Evolutionary conservation across 2,329 filamentous ascomycete genomes (phyloP), one percentile per base, ranked within the genome.

Genomic region (Ophiocordyceps sinensis): DNA sequence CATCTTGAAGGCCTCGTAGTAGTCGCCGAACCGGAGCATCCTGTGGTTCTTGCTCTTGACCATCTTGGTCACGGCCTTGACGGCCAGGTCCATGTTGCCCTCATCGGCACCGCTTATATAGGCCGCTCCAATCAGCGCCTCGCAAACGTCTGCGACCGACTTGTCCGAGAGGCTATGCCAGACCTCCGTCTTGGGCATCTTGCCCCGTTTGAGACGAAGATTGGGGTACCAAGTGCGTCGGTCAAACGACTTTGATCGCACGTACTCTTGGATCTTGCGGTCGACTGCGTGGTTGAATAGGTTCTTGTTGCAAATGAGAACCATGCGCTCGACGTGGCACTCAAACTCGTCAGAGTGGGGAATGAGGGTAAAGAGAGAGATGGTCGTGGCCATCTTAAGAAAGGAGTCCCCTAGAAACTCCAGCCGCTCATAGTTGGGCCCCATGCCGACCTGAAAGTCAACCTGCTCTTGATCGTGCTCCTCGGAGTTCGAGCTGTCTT

Each of bases 331-430:
- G 8, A 94, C 84, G 53, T 98, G 91, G 50, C 85, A 91, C 42
- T 85, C 78, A 38, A 80, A 93, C 54, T 98, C 91, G 48, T 86
- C 77, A 45, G 82, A 77, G 38, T 83, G 74, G 0, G 86, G 85
- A 17, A 83, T 77, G 26, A 78, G 71, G 1, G 82, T 81, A 55
- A 83, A 96, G 0, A 94, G 68, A 1, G 87, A 79, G 41, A 98
- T 87, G 0, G 88, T 89, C 0, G 89, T 95, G 11, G 85, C 85
- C 79, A 95, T 89, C 61, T 98, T 98, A 44, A 98, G 69, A 53
- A 95, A 94, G 29, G 82, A 84, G 57, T 98, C 91, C 0, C 91
- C 91, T 2, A 96, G 70, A 44, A 95, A 94, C 53, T 98, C 91
- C 0, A 96, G 70, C 12, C 91, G 76, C 58, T 98, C 91, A 52